Evolutionary conservation across 495 filamentous ascomycete genomes (phyloP).

Genomic region (Aspergillus olivimuriae): DNA sequence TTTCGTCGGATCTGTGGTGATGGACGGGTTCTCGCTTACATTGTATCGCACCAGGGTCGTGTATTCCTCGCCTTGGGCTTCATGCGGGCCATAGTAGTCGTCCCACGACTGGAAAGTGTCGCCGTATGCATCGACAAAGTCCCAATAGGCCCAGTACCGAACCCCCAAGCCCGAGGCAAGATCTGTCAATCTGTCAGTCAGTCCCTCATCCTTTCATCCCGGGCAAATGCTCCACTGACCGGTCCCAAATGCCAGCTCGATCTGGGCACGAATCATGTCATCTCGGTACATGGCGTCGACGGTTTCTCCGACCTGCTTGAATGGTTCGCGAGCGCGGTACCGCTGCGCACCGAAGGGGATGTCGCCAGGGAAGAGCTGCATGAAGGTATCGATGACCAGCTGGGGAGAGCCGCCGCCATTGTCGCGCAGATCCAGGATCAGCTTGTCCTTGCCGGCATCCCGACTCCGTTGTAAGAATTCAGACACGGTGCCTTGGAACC

Average conservation of each 20-base stretch:
- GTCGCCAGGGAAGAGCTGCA: slow-evolving; percentile 45
- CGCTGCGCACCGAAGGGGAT: slow-evolving; percentile 37
- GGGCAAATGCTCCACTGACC: too few relatives aligned
- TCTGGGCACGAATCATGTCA: too few relatives aligned
- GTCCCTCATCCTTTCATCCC: not conserved
- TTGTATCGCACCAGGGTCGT: slow-evolving; percentile 22
- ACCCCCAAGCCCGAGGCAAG: not conserved
- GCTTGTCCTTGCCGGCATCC: slow-evolving; percentile 28
- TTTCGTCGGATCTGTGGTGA: not conserved
- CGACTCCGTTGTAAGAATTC: slow-evolving; percentile 36
- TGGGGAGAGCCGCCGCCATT: slow-evolving; percentile 38
- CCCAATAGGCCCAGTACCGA: slow-evolving; percentile 3
- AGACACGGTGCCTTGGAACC: slow-evolving; percentile 30
- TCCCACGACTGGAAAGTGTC: slow-evolving; percentile 41
- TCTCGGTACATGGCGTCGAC: slow-evolving; percentile 1
- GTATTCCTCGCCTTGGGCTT: slow-evolving; percentile 35
- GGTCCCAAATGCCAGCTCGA: too few relatives aligned
- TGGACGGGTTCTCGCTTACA: not conserved
- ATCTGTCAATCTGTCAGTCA: not conserved
- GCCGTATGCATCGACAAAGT: slow-evolving; percentile 4
- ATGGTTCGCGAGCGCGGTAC: slow-evolving; percentile 34
- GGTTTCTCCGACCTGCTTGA: slow-evolving; percentile 33
- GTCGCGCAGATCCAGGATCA: slow-evolving; percentile 47
- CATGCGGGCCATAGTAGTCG: slow-evolving; percentile 38
- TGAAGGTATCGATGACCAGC: slow-evolving; percentile 43